These are phyloP conservation scores for Rhizomucor pusillus DNA, from an alignment of 371 early-diverging fungal genomes.

Conservation along the genomic window DNA sequence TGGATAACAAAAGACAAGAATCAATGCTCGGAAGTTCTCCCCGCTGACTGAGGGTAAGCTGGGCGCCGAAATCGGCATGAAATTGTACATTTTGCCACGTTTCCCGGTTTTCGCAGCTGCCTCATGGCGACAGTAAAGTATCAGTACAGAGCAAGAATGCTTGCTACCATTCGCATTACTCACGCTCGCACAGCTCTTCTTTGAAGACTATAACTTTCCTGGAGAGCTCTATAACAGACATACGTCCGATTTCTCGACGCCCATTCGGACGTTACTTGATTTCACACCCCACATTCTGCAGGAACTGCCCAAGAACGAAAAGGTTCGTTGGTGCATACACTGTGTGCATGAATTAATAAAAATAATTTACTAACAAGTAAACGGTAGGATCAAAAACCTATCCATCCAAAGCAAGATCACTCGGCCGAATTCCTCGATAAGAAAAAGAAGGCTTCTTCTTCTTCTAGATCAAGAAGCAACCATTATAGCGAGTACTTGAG, in stretches of 20 bases:
- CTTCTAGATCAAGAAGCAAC: background rate
- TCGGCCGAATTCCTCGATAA: constrained; percentile 4
- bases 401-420: constrained; percentile 5
- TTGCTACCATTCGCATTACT: too few species aligned
- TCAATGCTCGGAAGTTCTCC: too few species aligned
- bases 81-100: too few species aligned
- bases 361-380: background rate
- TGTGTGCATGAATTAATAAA: background rate
- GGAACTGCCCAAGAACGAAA: constrained; percentile 40
- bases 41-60: too few species aligned
- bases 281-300: constrained; percentile 57
- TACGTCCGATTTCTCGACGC: constrained; percentile 48
- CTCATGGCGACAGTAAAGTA: too few species aligned
- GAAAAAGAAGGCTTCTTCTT: background rate
- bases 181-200: constrained; percentile 29
- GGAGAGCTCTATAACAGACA: constrained; percentile 49
- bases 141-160: too few species aligned
- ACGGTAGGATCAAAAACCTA: constrained; percentile 2
- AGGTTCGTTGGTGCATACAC: constrained; percentile 9
- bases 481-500: background rate
- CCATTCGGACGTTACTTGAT: constrained; percentile 49
- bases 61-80: too few species aligned
- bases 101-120: too few species aligned
- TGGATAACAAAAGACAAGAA: too few species aligned
- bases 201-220: constrained; percentile 58